phyloP scores from a whole-genome alignment of 176 grass and related monocot species.

The Lolium perenne region DNA sequence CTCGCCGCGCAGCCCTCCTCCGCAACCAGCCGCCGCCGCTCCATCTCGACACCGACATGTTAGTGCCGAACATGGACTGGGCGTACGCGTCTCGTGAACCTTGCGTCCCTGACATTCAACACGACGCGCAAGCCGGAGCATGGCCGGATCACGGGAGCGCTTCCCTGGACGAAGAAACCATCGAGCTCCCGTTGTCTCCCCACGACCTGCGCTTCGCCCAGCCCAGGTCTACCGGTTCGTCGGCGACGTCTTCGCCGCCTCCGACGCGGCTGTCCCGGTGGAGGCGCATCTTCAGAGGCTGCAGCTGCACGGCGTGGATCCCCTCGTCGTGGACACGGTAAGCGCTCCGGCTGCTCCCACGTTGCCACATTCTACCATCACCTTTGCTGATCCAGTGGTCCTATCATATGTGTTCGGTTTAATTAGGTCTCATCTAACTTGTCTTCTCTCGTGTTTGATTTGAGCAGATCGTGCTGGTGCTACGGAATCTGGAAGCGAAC shows the following conservation, averaged over 20 bases:
- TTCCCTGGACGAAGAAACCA: neutral
- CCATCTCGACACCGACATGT: neutral
- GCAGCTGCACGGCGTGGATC: neutral
- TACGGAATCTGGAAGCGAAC: conserved; percentile 20
- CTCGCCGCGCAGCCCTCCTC: conserved; percentile 39
- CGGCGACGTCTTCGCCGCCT: conserved; percentile 14
- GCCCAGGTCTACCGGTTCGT: conserved; percentile 28
- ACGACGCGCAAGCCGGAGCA: neutral
- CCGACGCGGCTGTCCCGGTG: neutral
- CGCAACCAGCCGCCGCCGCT: neutral
- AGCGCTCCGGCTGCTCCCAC: neutral
- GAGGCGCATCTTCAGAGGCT: neutral
- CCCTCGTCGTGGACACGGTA: conserved; percentile 9
- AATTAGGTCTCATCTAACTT: neutral
- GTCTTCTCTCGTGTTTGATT: neutral
- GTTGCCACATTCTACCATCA: neutral
- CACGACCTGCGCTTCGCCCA: neutral
- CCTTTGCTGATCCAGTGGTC: neutral
- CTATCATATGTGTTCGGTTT: neutral
- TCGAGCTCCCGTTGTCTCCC: neutral
- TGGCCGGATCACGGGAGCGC: too few relatives aligned
- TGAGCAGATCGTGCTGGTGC: neutral
- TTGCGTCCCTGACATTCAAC: neutral
- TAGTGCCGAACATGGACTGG: neutral
- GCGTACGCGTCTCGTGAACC: neutral